Evolutionary conservation across 345 rosid species (phyloP).

Genomic region (Linum trigynum): DNA sequence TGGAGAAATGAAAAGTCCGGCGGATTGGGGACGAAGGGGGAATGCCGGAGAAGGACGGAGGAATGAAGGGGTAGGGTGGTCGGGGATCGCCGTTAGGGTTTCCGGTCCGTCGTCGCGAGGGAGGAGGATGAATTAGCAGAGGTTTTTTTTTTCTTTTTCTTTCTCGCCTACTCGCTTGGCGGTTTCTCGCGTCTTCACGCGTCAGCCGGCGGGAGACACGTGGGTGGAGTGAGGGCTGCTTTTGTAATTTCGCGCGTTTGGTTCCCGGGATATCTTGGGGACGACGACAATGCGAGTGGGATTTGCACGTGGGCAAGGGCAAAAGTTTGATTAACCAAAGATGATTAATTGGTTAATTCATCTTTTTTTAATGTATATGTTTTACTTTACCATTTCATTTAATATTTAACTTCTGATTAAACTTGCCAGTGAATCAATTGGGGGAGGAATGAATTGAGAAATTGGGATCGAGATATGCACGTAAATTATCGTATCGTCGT

Average conservation of each 20-base stretch:
- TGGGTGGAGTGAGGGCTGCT: not conserved
- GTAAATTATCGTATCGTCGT: too few species aligned
- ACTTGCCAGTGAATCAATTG: too few species aligned
- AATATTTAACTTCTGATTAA: too few species aligned
- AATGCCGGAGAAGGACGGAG: not conserved
- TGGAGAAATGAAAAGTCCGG: not conserved
- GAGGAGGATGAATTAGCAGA: not conserved
- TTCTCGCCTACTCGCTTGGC: not conserved
- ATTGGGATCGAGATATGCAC: too few species aligned
- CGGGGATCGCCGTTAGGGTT: not conserved
- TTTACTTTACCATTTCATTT: too few species aligned
- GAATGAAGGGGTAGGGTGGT: not conserved
- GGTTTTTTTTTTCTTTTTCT: not conserved
- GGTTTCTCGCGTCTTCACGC: not conserved
- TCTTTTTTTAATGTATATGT: too few species aligned
- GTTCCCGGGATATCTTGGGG: not conserved
- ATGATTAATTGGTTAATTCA: not conserved
- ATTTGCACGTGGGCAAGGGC: not conserved
- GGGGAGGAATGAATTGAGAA: too few species aligned
- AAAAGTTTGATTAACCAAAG: too few species aligned
- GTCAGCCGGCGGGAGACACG: not conserved
- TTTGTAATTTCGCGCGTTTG: not conserved
- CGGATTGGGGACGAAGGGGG: not conserved
- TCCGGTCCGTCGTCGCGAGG: not conserved
- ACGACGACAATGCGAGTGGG: not conserved